Evolutionary conservation across 1,284 basidiomycete genomes (phyloP).

Genomic region (Cutaneotrichosporon sp.): DNA sequence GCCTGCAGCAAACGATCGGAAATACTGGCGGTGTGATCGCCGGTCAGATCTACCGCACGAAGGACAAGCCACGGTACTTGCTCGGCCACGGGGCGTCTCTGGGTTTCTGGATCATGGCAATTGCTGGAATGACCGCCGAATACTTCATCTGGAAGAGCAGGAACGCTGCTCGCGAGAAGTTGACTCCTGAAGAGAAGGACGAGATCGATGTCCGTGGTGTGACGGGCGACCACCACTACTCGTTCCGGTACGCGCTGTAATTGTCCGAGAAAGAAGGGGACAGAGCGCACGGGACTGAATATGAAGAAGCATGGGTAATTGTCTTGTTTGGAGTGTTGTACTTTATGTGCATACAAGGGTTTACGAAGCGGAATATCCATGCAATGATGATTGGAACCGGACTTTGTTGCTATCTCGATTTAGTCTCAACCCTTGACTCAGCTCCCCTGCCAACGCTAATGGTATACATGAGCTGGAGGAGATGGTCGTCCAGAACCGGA

Average conservation of each 20-base stretch:
- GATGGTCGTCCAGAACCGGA: no score
- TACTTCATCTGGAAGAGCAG: slow-evolving; percentile 10
- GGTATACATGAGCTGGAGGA: no score
- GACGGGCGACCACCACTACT: slow-evolving; percentile 16
- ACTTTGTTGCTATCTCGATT: no score
- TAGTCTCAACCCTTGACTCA: no score
- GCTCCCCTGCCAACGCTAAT: no score
- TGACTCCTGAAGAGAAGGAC: slow-evolving; percentile 12
- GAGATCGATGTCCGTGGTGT: slow-evolving; percentile 10
- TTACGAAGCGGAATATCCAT: no score
- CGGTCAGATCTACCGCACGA: slow-evolving; percentile 14
- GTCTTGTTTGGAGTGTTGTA: no score
- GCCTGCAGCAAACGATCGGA: slow-evolving; percentile 33
- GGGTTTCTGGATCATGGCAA: slow-evolving; percentile 6
- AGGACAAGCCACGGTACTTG: slow-evolving; percentile 9
- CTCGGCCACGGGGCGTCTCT: slow-evolving; percentile 10
- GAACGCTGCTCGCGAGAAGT: slow-evolving; percentile 5
- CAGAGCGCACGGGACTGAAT: no score
- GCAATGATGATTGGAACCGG: no score
- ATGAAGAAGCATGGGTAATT: no score
- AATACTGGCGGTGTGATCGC: slow-evolving; percentile 24
- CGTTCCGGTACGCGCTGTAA: slow-evolving; percentile 12
- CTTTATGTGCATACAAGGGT: no score
- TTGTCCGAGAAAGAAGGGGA: no score
- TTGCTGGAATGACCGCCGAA: slow-evolving; percentile 10